phyloP scores from a whole-genome alignment of 2,329 filamentous ascomycete genomes.

The Metarhizium guizhouense region DNA sequence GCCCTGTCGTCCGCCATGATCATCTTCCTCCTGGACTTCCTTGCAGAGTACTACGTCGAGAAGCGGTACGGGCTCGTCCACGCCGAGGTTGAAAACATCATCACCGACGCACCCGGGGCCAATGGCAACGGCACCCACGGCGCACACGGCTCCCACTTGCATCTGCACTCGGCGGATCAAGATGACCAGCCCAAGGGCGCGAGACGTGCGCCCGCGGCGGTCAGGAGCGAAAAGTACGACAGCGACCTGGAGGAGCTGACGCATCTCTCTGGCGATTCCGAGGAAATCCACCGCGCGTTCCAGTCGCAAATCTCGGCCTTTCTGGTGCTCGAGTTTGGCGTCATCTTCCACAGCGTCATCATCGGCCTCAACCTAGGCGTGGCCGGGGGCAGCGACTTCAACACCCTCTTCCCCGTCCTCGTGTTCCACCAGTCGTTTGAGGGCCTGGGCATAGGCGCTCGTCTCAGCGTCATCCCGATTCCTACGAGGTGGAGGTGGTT shows the following conservation, averaged over 20 bases:
- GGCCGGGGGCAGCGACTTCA: constrained; percentile 43
- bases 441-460: constrained; percentile 52
- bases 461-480: constrained; percentile 48
- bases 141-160: constrained; percentile 21
- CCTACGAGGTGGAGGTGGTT: constrained; percentile 30
- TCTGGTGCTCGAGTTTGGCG: constrained; percentile 47
- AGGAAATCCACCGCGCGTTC: constrained; percentile 8
- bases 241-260: constrained; percentile 12
- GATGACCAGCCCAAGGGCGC: constrained; percentile 12
- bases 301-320: constrained; percentile 34
- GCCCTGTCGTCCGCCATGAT: constrained; percentile 36
- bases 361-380: constrained; percentile 55
- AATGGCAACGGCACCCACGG: neutral
- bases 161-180: constrained; percentile 31
- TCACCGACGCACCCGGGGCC: constrained; percentile 8
- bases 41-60: constrained; percentile 40
- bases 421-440: constrained; percentile 58
- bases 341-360: constrained; percentile 56
- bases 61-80: constrained; percentile 30
- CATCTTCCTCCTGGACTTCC: constrained; percentile 42
- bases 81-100: constrained; percentile 16
- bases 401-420: constrained; percentile 48
- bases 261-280: constrained; percentile 10
- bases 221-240: constrained; percentile 9
- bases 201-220: neutral